Evolutionary conservation across 106 monocot genomes (phyloP).

Genomic region (Dendrobium chrysotoxum): DNA sequence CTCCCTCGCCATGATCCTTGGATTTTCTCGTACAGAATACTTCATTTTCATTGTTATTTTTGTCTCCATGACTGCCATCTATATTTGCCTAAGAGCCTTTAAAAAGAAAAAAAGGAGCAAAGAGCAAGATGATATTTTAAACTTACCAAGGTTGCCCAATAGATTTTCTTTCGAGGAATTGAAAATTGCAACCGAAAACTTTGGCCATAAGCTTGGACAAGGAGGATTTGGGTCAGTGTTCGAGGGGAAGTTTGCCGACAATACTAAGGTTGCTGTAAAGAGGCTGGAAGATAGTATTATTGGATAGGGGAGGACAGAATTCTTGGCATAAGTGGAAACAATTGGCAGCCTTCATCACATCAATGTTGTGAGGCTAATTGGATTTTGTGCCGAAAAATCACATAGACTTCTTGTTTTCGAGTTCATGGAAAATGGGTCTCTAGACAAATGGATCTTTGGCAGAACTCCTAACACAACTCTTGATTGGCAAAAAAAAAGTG

Average conservation of each 20-base stretch:
- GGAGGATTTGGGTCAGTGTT: constrained; percentile 73
- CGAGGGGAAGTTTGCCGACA: constrained; percentile 47
- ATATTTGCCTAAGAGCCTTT: too few species aligned
- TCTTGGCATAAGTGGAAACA: constrained; percentile 47
- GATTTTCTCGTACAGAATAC: too few species aligned
- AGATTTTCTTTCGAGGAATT: constrained; percentile 31
- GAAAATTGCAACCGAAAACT: constrained; percentile 36
- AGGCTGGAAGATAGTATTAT: constrained; percentile 34
- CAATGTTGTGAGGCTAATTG: constrained; percentile 40
- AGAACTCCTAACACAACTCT: too few species aligned
- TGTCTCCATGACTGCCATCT: too few species aligned
- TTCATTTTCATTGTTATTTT: too few species aligned
- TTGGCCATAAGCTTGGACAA: constrained; percentile 39
- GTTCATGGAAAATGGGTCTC: too few species aligned
- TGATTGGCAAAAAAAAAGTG: too few species aligned
- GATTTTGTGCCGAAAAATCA: too few species aligned
- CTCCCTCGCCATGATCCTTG: too few species aligned
- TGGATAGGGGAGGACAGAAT: constrained; percentile 65
- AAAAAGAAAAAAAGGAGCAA: neutral
- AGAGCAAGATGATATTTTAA: constrained; percentile 24
- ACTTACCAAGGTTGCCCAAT: constrained; percentile 27
- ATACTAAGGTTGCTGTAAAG: constrained; percentile 46
- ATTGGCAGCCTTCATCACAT: constrained; percentile 75
- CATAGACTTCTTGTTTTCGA: too few species aligned
- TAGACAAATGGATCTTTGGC: too few species aligned